Percentiles rank a stretch among this genome's conserved stretches.
These are phyloP conservation scores for Hygrocybe coccinea DNA, from an alignment of 768 basidiomycete species.

Conservation along the genomic window DNA sequence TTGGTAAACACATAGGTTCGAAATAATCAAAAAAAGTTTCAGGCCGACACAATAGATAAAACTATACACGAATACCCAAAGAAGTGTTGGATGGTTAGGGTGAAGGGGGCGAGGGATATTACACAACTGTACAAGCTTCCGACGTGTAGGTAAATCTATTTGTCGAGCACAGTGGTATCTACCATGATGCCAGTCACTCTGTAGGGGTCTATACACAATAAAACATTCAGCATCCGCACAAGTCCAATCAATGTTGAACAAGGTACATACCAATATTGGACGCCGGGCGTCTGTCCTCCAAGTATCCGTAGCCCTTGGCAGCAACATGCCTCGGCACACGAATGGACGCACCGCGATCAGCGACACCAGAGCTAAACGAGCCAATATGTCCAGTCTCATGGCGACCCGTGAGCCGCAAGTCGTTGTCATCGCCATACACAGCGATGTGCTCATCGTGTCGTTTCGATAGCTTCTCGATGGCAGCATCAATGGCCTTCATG, in stretches of 20 bases:
- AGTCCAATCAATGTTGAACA: background rate
- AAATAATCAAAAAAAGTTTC: too few species aligned
- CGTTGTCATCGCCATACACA: conserved; percentile 98
- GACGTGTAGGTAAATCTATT: conserved; percentile 32
- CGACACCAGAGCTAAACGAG: conserved; percentile 88
- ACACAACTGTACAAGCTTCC: background rate
- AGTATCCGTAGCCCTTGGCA: conserved; percentile 87
- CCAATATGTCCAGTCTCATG: conserved; percentile 97
- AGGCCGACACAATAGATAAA: too few species aligned
- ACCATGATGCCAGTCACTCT: conserved; percentile 86
- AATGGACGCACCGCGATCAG: conserved; percentile 95
- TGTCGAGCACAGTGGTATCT: conserved; percentile 76
- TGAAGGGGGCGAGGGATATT: too few species aligned
- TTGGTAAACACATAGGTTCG: too few species aligned
- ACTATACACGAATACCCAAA: too few species aligned
- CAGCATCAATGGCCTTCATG: conserved; percentile 85
- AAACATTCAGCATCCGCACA: conserved; percentile 6
- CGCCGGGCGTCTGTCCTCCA: conserved; percentile 95
- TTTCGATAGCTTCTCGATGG: conserved; percentile 88
- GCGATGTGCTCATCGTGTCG: conserved; percentile 94
- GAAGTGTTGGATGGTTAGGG: too few species aligned
- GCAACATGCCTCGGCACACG: conserved; percentile 94
- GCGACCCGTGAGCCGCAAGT: conserved; percentile 88
- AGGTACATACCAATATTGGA: conserved; percentile 83
- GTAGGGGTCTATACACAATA: conserved; percentile 69